Conservation (phyloP, 2,329 filamentous ascomycete genomes). For the Fusarium anthophilum region DNA sequence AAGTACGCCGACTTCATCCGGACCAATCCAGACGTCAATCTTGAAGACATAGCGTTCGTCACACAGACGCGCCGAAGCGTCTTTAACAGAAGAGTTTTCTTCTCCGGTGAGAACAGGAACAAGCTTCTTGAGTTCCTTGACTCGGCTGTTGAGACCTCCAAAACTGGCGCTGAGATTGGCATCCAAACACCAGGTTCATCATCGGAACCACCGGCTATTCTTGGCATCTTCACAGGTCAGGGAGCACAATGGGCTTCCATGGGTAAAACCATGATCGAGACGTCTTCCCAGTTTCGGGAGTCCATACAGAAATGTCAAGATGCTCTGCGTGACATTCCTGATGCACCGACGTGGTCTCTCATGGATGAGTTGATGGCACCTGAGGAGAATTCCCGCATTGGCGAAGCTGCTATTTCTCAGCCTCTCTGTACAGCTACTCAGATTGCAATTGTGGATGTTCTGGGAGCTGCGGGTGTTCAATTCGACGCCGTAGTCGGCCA, state of each 20-base stretch:
- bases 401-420: conserved; percentile 1
- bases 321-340: not conserved
- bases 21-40: not conserved
- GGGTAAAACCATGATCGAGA: not conserved
- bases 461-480: not conserved
- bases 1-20: not conserved
- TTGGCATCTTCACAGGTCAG: not conserved
- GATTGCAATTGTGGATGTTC: not conserved
- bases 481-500: not conserved
- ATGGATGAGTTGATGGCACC: not conserved
- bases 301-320: not conserved
- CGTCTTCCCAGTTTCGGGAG: not conserved
- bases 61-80: not conserved
- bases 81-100: not conserved
- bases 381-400: not conserved
- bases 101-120: not conserved
- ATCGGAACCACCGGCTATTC: not conserved
- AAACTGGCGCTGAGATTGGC: not conserved
- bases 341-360: not conserved
- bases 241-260: conserved; percentile 1
- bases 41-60: not conserved
- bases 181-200: not conserved
- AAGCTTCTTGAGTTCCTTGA: not conserved
- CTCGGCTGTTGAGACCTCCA: not conserved
- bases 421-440: not conserved